Evolutionary conservation across 495 filamentous ascomycete species (phyloP).

Genomic region (Neurospora sp.): DNA sequence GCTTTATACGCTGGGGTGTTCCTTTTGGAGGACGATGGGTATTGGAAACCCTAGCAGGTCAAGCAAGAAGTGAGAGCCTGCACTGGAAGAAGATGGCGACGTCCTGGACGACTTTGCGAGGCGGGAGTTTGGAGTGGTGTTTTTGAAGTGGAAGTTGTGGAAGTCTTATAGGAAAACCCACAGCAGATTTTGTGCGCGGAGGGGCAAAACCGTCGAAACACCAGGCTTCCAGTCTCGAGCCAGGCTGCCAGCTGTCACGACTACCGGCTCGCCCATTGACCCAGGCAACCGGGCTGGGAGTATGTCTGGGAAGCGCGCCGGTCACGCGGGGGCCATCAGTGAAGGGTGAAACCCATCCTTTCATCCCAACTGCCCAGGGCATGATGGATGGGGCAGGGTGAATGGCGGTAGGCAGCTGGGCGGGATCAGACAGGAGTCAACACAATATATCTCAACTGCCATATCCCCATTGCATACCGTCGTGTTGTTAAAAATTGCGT

Average conservation of each 20-base stretch:
- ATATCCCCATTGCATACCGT: background rate
- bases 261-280: background rate
- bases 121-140: background rate
- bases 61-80: no score
- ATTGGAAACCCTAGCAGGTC: no score
- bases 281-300: background rate
- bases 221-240: background rate
- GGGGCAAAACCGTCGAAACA: background rate
- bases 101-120: background rate
- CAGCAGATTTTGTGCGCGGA: background rate
- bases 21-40: no score
- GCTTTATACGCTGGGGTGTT: no score
- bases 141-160: background rate
- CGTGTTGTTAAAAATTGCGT: no score
- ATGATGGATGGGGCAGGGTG: background rate
- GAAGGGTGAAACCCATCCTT: background rate
- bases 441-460: background rate
- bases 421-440: background rate
- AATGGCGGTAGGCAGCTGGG: background rate
- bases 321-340: background rate
- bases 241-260: background rate
- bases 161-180: background rate
- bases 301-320: background rate
- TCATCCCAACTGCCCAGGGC: background rate
- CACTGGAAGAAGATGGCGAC: no score